Evolutionary conservation across 306 rosid species (phyloP).

Genomic region (Rubus parviflorus): DNA sequence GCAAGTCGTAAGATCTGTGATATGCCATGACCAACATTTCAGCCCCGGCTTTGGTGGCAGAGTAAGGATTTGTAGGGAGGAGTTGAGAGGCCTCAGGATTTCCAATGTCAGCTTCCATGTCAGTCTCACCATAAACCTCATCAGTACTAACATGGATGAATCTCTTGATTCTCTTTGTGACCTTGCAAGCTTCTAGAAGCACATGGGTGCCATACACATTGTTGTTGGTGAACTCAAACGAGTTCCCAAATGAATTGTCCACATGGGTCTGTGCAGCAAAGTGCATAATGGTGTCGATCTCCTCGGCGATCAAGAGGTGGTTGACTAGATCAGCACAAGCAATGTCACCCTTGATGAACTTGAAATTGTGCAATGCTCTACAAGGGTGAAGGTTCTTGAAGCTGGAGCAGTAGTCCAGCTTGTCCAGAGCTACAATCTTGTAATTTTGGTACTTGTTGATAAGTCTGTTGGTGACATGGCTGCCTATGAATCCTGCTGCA

Average conservation of each 20-base stretch:
- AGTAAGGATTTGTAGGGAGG: slow-evolving; percentile 73
- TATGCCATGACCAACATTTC: slow-evolving; percentile 84
- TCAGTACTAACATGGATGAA: slow-evolving; percentile 82
- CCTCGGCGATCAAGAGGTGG: slow-evolving; percentile 53
- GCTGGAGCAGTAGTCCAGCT: slow-evolving; percentile 68
- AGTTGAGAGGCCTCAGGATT: slow-evolving; percentile 69
- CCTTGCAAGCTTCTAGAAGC: slow-evolving; percentile 72
- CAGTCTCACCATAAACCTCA: slow-evolving; percentile 79
- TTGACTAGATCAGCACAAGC: slow-evolving; percentile 59
- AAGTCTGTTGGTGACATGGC: slow-evolving; percentile 61
- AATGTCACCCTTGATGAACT: slow-evolving; percentile 65
- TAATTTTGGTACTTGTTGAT: slow-evolving; percentile 53
- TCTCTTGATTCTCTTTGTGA: slow-evolving; percentile 46
- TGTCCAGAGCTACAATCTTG: slow-evolving; percentile 66
- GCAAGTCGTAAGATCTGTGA: slow-evolving; percentile 59
- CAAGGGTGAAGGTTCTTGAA: slow-evolving; percentile 52
- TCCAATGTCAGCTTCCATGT: slow-evolving; percentile 50
- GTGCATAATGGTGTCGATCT: slow-evolving; percentile 75
- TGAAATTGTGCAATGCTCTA: slow-evolving; percentile 51
- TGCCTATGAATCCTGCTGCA: slow-evolving; percentile 75
- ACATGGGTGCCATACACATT: slow-evolving; percentile 76
- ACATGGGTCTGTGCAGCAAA: slow-evolving; percentile 83
- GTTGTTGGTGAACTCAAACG: slow-evolving; percentile 72
- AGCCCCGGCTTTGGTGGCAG: slow-evolving; percentile 80
- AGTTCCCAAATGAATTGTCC: slow-evolving; percentile 76